Evolutionary conservation across 495 filamentous ascomycete species (phyloP).

Genomic region (Viridothelium virens): DNA sequence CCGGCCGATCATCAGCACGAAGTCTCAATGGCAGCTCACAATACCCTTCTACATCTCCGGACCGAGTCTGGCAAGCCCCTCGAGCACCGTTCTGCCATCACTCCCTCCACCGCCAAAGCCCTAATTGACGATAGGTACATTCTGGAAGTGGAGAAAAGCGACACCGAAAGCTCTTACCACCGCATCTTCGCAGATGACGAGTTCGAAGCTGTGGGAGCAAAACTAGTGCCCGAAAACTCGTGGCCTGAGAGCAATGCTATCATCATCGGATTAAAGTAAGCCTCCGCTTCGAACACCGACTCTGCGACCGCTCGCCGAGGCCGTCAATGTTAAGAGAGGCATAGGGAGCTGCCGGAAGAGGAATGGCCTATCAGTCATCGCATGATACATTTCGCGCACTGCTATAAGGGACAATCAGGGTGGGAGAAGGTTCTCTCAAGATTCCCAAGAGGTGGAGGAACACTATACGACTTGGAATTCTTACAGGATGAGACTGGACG

Average conservation of each 20-base stretch:
- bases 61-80: constrained; percentile 16
- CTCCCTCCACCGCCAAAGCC: constrained; percentile 64
- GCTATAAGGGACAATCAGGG: constrained; percentile 80
- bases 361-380: constrained; percentile 77
- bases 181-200: constrained; percentile 72
- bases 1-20: not conserved
- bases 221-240: constrained; percentile 69
- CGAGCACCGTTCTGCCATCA: constrained; percentile 40
- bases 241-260: constrained; percentile 79
- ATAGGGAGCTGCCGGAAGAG: constrained; percentile 71
- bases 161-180: constrained; percentile 42
- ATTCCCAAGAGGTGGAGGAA: constrained; percentile 75
- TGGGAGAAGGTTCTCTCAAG: constrained; percentile 77
- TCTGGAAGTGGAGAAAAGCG: constrained; percentile 73
- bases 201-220: constrained; percentile 55
- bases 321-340: not conserved
- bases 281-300: not conserved
- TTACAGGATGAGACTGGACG: constrained; percentile 70
- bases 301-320: not conserved
- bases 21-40: not conserved
- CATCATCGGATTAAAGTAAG: constrained; percentile 67
- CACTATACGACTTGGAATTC: constrained; percentile 86
- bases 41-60: not conserved
- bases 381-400: constrained; percentile 75
- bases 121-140: constrained; percentile 72